phyloP scores from a whole-genome alignment of 2,329 filamentous ascomycete species.

The Domatiomyces globalis region DNA sequence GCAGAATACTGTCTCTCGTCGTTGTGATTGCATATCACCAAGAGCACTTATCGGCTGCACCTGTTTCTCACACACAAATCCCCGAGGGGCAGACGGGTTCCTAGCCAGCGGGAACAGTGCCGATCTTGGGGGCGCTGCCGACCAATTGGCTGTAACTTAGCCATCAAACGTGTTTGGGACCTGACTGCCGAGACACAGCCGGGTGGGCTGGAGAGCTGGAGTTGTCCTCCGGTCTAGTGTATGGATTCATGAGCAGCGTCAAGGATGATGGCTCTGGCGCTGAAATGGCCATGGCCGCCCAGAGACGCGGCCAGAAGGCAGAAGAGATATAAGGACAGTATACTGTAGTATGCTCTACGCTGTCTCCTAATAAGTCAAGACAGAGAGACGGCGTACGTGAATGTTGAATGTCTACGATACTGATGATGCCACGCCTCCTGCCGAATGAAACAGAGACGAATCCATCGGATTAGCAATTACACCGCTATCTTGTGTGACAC shows the following conservation, averaged over 20 bases:
- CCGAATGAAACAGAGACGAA: no score
- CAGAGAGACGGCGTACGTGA: no score
- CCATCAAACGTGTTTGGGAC: not conserved
- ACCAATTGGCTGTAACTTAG: not conserved
- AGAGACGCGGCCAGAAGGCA: no score
- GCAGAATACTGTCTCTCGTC: not conserved
- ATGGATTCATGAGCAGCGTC: not conserved
- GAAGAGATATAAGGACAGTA: no score
- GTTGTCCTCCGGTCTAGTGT: not conserved
- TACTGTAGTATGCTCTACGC: no score
- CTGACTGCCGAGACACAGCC: not conserved
- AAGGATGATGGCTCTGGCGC: no score
- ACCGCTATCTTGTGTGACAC: not conserved
- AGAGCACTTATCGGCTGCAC: not conserved
- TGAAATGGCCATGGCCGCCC: no score
- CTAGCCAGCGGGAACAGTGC: not conserved
- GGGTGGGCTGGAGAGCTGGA: not conserved
- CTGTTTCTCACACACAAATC: not conserved
- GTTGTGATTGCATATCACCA: not conserved
- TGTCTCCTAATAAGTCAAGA: no score
- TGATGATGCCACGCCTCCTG: no score
- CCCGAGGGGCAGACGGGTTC: not conserved
- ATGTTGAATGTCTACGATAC: no score
- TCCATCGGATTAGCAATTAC: no score
- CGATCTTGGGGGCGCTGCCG: not conserved